Evolutionary conservation across 768 basidiomycete genomes (phyloP), one percentile per base, ranked within the genome.

Genomic region (Agrocybe praecox): DNA sequence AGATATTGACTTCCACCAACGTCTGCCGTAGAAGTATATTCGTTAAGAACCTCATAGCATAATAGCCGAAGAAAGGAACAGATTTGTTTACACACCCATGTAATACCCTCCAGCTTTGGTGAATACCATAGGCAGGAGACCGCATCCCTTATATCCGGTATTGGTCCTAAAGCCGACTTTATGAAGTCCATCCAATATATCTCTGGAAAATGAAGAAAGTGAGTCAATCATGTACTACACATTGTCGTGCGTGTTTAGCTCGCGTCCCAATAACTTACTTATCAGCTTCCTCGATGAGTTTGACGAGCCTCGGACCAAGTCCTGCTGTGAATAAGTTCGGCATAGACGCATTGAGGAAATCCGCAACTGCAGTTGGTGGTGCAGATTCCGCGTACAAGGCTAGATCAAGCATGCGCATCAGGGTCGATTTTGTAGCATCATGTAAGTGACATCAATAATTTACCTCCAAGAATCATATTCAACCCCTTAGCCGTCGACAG

Each of bases 21-120:
- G 60, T 85, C 84, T 85, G 26, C 9, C 4, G 4, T 29, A 29
- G 26, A 9, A 29, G n/a, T 46, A 45, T 17, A 24, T 29, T 4
- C 14, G 26, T 29, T 29, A 29, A 29, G 9, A 29, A 29, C 26
- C 26, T 29, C n/a, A n/a, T n/a, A n/a, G n/a, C n/a, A n/a, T n/a
- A n/a, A n/a, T n/a, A n/a, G n/a, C n/a, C n/a, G n/a, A n/a, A n/a
- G n/a, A 29, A 29, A 9, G 5, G 26, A 29, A 29, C 9, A 4
- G 26, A 29, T 9, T 29, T 9, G n/a, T 29, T 29, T 4, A 53
- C 72, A 22, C 56, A 82, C 88, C 87, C 1, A 89, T 72, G 69
- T 90, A 90, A 68, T 86, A 90, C 6, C 89, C 87, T 22, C 87
- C 87, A 0, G 72, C 82, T 43, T 74, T 76, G 8, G 66, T 67